Percentiles rank a stretch among this genome's conserved stretches.
phyloP scores from a whole-genome alignment of 2,329 filamentous ascomycete species.

The Penicillium crustosum region DNA sequence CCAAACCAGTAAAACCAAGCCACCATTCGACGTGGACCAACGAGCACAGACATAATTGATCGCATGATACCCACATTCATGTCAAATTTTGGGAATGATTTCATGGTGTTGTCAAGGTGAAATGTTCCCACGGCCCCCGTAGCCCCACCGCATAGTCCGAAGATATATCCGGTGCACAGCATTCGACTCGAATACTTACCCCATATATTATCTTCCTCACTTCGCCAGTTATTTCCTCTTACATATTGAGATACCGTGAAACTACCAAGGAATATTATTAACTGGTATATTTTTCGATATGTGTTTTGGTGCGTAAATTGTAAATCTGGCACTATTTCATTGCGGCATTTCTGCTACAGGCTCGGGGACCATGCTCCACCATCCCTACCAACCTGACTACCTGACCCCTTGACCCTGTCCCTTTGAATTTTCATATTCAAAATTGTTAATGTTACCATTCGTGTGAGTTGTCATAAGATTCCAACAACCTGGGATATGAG shows the following conservation, averaged over 20 bases:
- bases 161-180: neutral
- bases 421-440: neutral
- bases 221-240: neutral
- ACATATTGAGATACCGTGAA: neutral
- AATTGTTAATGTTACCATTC: neutral
- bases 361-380: neutral
- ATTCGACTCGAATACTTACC: neutral
- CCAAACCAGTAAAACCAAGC: neutral
- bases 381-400: neutral
- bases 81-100: neutral
- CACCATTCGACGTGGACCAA: conserved; percentile 3
- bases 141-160: neutral
- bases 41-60: neutral
- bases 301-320: neutral
- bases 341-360: conserved; percentile 12
- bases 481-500: neutral
- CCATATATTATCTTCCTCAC: too few relatives aligned
- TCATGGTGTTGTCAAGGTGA: neutral
- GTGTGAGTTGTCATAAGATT: neutral
- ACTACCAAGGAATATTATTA: neutral
- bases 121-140: neutral
- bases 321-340: neutral
- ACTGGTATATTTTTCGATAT: neutral
- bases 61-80: neutral
- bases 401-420: neutral